Conservation (phyloP, 78 protist species). For the Protostelium mycophagum region DNA sequence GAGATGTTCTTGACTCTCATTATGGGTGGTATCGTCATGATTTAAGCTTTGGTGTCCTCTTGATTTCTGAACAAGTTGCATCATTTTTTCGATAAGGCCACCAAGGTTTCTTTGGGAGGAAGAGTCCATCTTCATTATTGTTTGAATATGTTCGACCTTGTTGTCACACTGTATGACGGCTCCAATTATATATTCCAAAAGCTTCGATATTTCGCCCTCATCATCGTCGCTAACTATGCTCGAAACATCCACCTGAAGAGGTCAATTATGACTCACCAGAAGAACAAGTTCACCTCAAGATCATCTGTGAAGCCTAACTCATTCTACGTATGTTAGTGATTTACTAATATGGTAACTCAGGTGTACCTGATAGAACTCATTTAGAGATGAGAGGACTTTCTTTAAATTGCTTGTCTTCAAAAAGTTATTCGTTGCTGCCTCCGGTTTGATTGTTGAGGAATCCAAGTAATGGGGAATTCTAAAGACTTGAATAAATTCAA, state of each 20-base stretch:
- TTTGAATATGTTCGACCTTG: constrained; percentile 24
- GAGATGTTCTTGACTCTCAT: too few species aligned
- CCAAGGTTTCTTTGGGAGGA: constrained; percentile 31
- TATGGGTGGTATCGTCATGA: too few species aligned
- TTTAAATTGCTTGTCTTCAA: not conserved
- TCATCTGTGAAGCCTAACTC: not conserved
- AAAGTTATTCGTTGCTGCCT: not conserved
- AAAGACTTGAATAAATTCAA: not conserved
- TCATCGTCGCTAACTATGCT: not conserved
- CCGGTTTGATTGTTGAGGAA: not conserved
- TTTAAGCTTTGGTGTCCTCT: not conserved
- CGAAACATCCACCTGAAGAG: constrained; percentile 9
- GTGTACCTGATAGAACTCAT: not conserved
- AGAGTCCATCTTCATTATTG: constrained; percentile 32
- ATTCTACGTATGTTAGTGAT: too few species aligned
- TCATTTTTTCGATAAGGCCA: constrained; percentile 10
- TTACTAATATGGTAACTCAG: too few species aligned
- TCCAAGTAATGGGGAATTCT: not conserved
- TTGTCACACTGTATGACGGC: constrained; percentile 33
- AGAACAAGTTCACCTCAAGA: not conserved
- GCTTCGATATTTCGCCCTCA: constrained; percentile 18
- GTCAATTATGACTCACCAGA: not conserved
- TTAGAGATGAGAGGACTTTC: not conserved
- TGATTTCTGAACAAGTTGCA: not conserved
- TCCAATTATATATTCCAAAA: constrained; percentile 32